Evolutionary conservation across 306 rosid genomes (phyloP), one percentile per base, ranked within the genome.

Genomic region (Quercus berberidifolia): DNA sequence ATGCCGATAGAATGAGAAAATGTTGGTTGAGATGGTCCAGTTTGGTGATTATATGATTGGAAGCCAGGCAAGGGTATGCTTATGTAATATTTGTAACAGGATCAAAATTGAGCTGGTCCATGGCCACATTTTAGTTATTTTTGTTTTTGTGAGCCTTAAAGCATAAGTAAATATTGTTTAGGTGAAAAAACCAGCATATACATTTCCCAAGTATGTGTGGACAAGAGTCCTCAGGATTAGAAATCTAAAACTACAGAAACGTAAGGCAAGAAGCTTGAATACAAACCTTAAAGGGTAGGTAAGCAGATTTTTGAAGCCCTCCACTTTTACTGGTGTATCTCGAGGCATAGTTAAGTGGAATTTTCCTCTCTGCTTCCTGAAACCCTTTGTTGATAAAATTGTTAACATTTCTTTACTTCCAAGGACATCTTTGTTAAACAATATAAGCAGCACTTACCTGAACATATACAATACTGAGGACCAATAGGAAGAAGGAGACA

Each of bases 351-450:
- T 94, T 94, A 49, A 94, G 84, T 49, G 99, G 99, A 80, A 94
- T 94, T 88, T 94, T 94, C 88, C 97, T 90, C 89, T 94, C 97
- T 65, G 99, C 99, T 90, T 94, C 97, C 99, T 92, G 91, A 86
- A 90, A 88, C 21, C 85, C 85, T 80, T 73, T 77, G 82, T 78
- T 85, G 69, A 80, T 82, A 86, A 84, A 75, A 84, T 81, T 56
- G 52, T 43, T 30, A 57, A 67, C 35, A 59, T 65, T 70, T 77
- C 70, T 78, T 75, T 30, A 41, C 81, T 46, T n/a, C 6, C 78
- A 80, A 74, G 70, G 30, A 80, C 67, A 74, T 74, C 25, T 78
- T 68, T 57, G 43, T 52, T 73, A 72, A 78, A 78, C 60, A 57
- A 73, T 51, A 68, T 41, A 69, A 81, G 74, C 72, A 78, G 56